Evolutionary conservation across 2,329 filamentous ascomycete species (phyloP), one percentile per base, ranked within the genome.

Genomic region (Colletotrichum eremochloae): DNA sequence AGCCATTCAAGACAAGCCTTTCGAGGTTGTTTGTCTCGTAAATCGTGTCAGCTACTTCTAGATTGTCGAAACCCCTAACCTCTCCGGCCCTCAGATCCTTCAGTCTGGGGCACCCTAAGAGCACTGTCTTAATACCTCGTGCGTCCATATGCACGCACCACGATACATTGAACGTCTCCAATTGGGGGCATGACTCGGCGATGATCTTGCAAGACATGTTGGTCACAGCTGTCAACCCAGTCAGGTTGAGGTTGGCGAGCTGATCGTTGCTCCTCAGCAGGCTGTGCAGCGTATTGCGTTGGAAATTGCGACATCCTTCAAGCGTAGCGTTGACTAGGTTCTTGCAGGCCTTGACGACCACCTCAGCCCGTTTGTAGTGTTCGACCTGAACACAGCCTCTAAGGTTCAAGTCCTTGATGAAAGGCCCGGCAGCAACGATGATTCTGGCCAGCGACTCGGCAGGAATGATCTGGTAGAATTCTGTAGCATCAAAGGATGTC

Each of bases 111-210:
- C 96, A 98, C 2, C 88, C 88, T 72, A 92, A 86, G 0, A 98
- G 84, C 2, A 99, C 88, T 63, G 88, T 88, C 74, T 87, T 90
- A 66, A 98, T 84, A 5, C 95, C 95, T 15, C 89, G 86, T 11
- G 94, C 92, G 78, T 96, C 92, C 79, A 98, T 90, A 73, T 94
- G 92, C 75, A 91, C 91, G 83, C 96, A 99, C 94, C 96, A 98
- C 0, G 95, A 97, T 29, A 98, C 89, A 77, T 98, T 97, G 75
- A 98, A 87, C 67, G 89, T 87, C 81, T 97, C 92, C n/a, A 99
- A 86, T 61, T 92, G 91, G 1, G 92, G 91, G 77, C 96, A 98
- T 50, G 92, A 92, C 65, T 92, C 87, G 0, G 94, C 92, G 72
- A 99, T 92, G 72, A 97, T 94, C 78, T 92, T 94, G 89, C 97